Evolutionary conservation across 306 rosid genomes (phyloP), one percentile per base, ranked within the genome.

Genomic region (Carpinus viminea): DNA sequence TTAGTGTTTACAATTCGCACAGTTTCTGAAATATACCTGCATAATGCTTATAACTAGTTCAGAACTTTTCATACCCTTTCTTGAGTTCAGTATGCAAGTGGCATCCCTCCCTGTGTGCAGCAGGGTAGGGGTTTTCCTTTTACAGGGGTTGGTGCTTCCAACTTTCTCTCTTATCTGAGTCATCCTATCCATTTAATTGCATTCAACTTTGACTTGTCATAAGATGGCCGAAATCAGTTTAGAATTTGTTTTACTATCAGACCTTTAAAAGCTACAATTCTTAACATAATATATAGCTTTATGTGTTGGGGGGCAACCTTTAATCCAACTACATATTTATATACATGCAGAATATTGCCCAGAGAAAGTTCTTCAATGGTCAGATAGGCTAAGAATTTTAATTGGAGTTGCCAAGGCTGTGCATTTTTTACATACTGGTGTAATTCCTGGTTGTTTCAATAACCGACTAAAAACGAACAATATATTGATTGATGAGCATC

Each of bases 371-470:
- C 88, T 92, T 20, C 88, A 84, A 61, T 94, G 98, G 98, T 86
- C 97, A 36, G 97, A 90, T 68, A 92, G 98, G 83, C 79, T 94
- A 77, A 83, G 91, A 73, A 85, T 90, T 81, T 79, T 92, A 68
- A 90, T 89, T 51, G 98, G 98, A 83, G 83, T 94, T 59, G 97
- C 97, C 12, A 94, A 94, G 85, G 97, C 97, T 12, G 95, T 94
- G 70, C 88, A 94, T 74, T 92, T 88, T 78, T 88, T 94, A 38
- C 97, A 94, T 69, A 92, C 93, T 51, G 91, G 98, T 53, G 91
- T 86, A 45, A 89, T 88, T 74, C 97, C 97, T 0, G 93, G 93
- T 77, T 91, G 93, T 74, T 89, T 86, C 68, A 82, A 88, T 83
- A 90, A 94, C 84, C 83, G 79, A 56, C 75, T 94, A 70, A 90